Conservation (phyloP, 2,329 filamentous ascomycete genomes). For the Talaromyces piceae region DNA sequence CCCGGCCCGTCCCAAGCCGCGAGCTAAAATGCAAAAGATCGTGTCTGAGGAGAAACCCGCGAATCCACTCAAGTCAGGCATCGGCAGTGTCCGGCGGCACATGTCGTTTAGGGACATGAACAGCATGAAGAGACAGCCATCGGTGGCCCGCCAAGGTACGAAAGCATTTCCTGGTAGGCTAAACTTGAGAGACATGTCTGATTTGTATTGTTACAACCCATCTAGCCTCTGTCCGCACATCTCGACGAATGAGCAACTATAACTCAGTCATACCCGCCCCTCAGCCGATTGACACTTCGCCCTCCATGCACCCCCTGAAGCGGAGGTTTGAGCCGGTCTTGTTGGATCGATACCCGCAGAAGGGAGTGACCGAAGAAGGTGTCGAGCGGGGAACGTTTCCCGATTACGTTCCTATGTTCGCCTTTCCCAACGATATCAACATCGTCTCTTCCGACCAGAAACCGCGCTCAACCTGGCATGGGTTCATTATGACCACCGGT, state of each 20-base stretch:
- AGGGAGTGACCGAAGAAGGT: conserved; percentile 70
- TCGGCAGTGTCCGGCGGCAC: conserved; percentile 82
- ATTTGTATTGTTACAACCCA: conserved; percentile 17
- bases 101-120: conserved; percentile 94
- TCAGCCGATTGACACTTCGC: conserved; percentile 79
- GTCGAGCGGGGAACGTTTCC: conserved; percentile 79
- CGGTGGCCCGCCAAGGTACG: conserved; percentile 62
- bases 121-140: conserved; percentile 81
- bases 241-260: conserved; percentile 88
- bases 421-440: conserved; percentile 95
- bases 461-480: conserved; percentile 95
- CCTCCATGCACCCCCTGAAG: conserved; percentile 92
- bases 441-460: conserved; percentile 93
- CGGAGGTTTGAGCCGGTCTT: conserved; percentile 93
- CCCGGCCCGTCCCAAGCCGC: conserved; percentile 65
- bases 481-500: conserved; percentile 93
- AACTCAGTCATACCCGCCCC: conserved; percentile 95
- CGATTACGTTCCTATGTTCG: conserved; percentile 98
- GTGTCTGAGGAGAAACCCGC: conserved; percentile 59
- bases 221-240: conserved; percentile 64
- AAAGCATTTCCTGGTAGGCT: conserved; percentile 6
- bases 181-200: neutral
- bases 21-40: conserved; percentile 63
- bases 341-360: conserved; percentile 85
- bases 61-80: conserved; percentile 50